These are phyloP conservation scores for Byssochlamys sp. DNA, from an alignment of 2,329 filamentous ascomycete genomes.

Conservation along the genomic window DNA sequence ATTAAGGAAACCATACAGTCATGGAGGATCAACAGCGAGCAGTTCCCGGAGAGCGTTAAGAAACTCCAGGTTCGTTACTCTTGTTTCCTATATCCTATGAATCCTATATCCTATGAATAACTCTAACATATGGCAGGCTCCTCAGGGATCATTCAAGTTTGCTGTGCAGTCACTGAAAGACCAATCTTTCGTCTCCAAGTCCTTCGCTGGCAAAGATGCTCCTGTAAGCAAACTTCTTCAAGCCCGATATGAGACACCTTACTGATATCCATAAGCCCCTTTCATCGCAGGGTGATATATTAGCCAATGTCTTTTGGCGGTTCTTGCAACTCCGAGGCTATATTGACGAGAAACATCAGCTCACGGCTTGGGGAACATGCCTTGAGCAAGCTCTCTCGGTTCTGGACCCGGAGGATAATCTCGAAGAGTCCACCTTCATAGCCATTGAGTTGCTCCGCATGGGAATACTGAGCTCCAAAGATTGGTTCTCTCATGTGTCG, in stretches of 20 bases:
- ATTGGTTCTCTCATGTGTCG: conserved; percentile 50
- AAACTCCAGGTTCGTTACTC: conserved; percentile 20
- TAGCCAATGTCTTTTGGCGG: conserved; percentile 70
- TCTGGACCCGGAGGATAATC: conserved; percentile 47
- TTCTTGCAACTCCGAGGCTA: conserved; percentile 86
- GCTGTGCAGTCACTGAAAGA: conserved; percentile 58
- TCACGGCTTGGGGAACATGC: conserved; percentile 76
- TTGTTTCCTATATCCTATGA: not conserved
- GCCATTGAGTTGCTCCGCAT: conserved; percentile 78
- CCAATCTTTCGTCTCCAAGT: conserved; percentile 58
- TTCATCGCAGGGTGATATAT: conserved; percentile 61
- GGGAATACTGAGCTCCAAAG: conserved; percentile 63
- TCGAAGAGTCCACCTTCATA: conserved; percentile 70
- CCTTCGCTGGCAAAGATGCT: conserved; percentile 49
- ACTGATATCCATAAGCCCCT: conserved; percentile 28
- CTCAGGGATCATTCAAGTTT: conserved; percentile 25
- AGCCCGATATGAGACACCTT: conserved; percentile 4
- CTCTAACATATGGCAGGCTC: conserved; percentile 10
- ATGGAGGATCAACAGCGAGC: conserved; percentile 63
- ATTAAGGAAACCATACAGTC: conserved; percentile 46
- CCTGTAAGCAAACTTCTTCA: conserved; percentile 20
- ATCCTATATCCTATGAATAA: not conserved
- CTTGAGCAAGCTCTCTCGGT: conserved; percentile 59
- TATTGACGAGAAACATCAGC: conserved; percentile 63
- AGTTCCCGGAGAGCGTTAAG: conserved; percentile 36